A percentile compares a stretch with the other conserved stretches of the same genome.
Conservation (phyloP, 345 rosid genomes). For the Rhodomyrtus tomentosa region DNA sequence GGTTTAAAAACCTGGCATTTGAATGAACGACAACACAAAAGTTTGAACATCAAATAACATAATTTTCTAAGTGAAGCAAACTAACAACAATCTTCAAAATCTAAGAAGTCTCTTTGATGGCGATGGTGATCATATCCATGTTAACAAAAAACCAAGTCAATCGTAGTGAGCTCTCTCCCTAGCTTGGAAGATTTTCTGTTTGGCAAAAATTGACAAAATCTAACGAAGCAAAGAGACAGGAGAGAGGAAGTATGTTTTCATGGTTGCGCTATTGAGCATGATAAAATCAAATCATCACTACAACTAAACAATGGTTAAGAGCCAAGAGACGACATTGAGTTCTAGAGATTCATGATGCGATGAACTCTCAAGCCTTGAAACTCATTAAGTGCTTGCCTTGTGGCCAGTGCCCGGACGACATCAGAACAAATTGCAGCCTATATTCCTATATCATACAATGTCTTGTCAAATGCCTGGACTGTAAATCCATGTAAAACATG, state of each 20-base stretch:
- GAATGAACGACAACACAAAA: too few species aligned
- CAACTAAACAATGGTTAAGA: background rate
- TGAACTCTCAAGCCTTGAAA: too few species aligned
- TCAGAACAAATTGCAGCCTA: background rate
- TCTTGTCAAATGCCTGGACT: background rate
- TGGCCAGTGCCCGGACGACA: background rate
- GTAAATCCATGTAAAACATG: background rate
- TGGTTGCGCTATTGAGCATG: background rate
- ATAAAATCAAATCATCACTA: background rate
- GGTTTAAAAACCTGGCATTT: too few species aligned
- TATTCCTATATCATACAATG: background rate
- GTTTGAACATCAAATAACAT: too few species aligned
- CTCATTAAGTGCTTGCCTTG: too few species aligned
- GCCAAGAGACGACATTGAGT: background rate
- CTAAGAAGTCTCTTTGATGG: background rate
- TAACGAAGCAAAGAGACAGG: background rate
- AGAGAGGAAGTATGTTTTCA: background rate
- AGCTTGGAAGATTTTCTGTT: background rate
- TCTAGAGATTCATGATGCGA: background rate
- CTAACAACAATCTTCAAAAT: background rate
- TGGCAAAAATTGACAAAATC: background rate
- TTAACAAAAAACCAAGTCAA: background rate
- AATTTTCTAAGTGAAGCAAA: too few species aligned
- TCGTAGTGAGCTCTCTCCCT: background rate
- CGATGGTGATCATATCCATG: background rate